Evolutionary conservation across 1,284 basidiomycete species (phyloP), one percentile per base, ranked within the genome.

Genomic region (Phylloboletellus chloephorus): DNA sequence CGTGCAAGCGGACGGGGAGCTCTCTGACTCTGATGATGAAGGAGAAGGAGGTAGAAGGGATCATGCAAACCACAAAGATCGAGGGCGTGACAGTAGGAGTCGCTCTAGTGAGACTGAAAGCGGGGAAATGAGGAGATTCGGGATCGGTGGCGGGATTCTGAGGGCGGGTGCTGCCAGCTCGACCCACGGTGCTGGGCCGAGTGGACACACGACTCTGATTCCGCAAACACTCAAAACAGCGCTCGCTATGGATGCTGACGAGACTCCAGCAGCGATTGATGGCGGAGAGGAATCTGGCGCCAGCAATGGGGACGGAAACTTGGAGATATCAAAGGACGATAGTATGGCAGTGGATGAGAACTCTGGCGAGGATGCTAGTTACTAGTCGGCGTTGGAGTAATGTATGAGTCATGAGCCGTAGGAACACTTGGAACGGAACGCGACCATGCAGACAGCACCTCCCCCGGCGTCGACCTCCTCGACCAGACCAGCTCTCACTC

Each of bases 11-110:
- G 85, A 90, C 40, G 85, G 83, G 30, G 88, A 90, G 57, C 68
- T 88, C 7, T 88, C 85, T 6, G 86, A 89, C 57, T 89, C 87
- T 1, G 86, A 89, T 49, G 85, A 93, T 57, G 89, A 93, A 63
- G 90, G 87, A 12, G 84, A 88, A 56, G 88, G 83, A 24, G 82
- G 78, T 8, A 74, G 88, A 38, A 71, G 79, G 44, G 73, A 92
- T 52, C 79, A 81, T 47, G 66, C 73, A 5, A 68, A 67, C 30
- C 76, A 83, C 58, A 71, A 72, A 13, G 72, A 77, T 22, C 63
- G 63, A 13, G 76, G 75, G 29, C 72, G 70, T 37, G 64, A 58
- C 30, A 68, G 57, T 41, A 55, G 60, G 41, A 69, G 60, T 44
- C 54, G 49, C 37, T 60, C 64, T 5, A 64, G 64, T 41, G 67